phyloP scores from a whole-genome alignment of 2,329 filamentous ascomycete genomes.

The Tolypocladium tundrense region DNA sequence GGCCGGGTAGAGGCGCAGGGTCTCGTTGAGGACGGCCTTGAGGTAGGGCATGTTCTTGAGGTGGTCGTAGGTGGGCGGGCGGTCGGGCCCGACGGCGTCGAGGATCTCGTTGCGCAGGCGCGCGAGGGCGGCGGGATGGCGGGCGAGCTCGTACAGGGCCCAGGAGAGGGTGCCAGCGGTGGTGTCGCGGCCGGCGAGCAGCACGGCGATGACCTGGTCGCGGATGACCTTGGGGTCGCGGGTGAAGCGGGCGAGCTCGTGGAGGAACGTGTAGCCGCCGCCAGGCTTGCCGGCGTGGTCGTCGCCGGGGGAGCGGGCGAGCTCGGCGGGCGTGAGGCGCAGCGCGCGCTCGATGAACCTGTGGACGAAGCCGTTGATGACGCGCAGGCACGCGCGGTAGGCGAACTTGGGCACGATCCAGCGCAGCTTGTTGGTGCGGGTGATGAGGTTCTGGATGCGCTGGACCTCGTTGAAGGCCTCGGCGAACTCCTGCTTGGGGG shows the following conservation, averaged over 20 bases:
- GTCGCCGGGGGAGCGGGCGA: conserved; percentile 38
- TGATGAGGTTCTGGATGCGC: conserved; percentile 57
- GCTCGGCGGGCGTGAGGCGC: conserved; percentile 56
- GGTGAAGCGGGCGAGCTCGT: conserved; percentile 74
- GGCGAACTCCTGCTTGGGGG: conserved; percentile 59
- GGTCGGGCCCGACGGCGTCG: conserved; percentile 50
- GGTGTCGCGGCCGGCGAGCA: conserved; percentile 80
- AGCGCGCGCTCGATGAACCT: conserved; percentile 69
- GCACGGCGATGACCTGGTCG: conserved; percentile 73
- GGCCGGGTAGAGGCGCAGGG: conserved; percentile 64
- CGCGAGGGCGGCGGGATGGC: conserved; percentile 54
- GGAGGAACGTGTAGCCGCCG: conserved; percentile 68
- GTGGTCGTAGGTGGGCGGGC: conserved; percentile 62
- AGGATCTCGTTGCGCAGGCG: conserved; percentile 68
- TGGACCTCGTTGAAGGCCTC: conserved; percentile 73
- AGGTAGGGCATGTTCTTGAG: conserved; percentile 85
- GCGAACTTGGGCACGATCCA: conserved; percentile 50
- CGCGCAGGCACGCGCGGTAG: conserved; percentile 54
- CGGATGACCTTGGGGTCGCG: conserved; percentile 61
- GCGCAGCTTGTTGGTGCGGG: conserved; percentile 54
- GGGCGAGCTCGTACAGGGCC: conserved; percentile 71
- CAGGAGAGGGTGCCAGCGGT: conserved; percentile 75
- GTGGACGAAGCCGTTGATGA: conserved; percentile 67
- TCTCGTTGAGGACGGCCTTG: conserved; percentile 63
- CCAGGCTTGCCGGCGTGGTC: conserved; percentile 46